Base-by-base conservation (phyloP, 192 early-diverging fungal species). In the Entophlyctis helioformis region DNA sequence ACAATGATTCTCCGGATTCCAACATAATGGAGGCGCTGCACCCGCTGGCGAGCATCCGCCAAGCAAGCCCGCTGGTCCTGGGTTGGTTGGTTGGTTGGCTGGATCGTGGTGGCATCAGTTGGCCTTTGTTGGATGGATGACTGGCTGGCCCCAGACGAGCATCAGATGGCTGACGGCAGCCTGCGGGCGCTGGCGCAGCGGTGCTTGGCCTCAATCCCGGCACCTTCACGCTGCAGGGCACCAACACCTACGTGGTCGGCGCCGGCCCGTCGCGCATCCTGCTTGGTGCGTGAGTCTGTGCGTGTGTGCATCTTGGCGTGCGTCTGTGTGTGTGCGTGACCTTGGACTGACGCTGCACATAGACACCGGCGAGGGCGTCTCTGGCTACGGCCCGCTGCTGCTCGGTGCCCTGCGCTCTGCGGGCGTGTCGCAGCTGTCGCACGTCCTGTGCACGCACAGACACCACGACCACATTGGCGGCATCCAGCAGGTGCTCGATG, bases 231-330 rank as follows among this genome's bases (percentile, higher is more conserved):
- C 25, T 51, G n/a, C 49, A 51, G 42, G 49, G 49, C 10, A 89
- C 91, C 36, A 94, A 94, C 57, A 89, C 82, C 0, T 94, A 90
- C 48, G 26, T 94, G 9, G 60, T 94, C 29, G 91, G 91, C 20
- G 65, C 63, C n/a, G 90, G 90, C 2, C 12, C 23, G 12, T 22
- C 16, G 18, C 36, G 49, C 2, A 51, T 86, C 2, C 65, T 94
- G 2, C 51, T 94, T 0, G 90, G 87, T 40, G 33, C 9, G 8
- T 15, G 33, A 34, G 8, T 13, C 20, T 20, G 7, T 40, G 39
- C 39, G 12, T 10, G 7, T 11, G 20, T 8, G 7, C 11, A 20
- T 20, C 18, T 6, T 20, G 7, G 20, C 8, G 39, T 40, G 39
- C 10, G 6, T 11, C 39, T 40, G 7, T 6, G 13, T 40, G 39